Evolutionary conservation across 2,329 filamentous ascomycete species (phyloP).

Genomic region (Exophiala xenobiotica): DNA sequence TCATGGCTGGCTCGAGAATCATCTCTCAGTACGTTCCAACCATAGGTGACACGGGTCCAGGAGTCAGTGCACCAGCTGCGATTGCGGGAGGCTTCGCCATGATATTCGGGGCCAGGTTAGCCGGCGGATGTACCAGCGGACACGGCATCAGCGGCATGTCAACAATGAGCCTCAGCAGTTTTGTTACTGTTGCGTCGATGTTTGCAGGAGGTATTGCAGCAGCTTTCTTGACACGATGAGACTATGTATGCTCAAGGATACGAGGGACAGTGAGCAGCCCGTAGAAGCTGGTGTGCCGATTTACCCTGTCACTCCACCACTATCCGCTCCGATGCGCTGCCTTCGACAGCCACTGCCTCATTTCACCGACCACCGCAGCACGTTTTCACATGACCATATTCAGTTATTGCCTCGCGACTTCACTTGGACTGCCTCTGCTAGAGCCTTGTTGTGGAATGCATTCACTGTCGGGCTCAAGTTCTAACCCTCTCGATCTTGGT

Average conservation of each 20-base stretch:
- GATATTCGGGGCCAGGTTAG: slow-evolving; percentile 60
- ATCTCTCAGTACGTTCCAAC: slow-evolving; percentile 23
- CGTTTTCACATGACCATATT: no score
- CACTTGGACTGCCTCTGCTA: no score
- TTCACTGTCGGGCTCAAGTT: no score
- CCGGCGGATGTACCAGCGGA: slow-evolving; percentile 66
- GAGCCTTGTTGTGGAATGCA: no score
- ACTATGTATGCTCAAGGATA: neutral
- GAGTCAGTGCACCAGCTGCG: slow-evolving; percentile 39
- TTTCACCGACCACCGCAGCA: no score
- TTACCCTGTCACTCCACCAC: no score
- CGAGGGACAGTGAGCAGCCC: neutral
- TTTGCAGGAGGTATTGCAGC: slow-evolving; percentile 55
- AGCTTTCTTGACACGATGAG: slow-evolving; percentile 14
- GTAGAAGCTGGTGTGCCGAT: neutral
- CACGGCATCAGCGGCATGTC: slow-evolving; percentile 68
- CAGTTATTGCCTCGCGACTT: no score
- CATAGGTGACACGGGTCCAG: slow-evolving; percentile 6
- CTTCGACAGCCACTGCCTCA: no score
- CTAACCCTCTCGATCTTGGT: no score
- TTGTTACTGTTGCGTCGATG: slow-evolving; percentile 59
- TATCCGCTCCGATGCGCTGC: no score
- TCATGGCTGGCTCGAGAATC: slow-evolving; percentile 40
- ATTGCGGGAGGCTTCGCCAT: slow-evolving; percentile 57
- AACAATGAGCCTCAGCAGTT: slow-evolving; percentile 61